Evolutionary conservation across 1,284 basidiomycete species (phyloP).

Genomic region (Psilocybe mexicana): DNA sequence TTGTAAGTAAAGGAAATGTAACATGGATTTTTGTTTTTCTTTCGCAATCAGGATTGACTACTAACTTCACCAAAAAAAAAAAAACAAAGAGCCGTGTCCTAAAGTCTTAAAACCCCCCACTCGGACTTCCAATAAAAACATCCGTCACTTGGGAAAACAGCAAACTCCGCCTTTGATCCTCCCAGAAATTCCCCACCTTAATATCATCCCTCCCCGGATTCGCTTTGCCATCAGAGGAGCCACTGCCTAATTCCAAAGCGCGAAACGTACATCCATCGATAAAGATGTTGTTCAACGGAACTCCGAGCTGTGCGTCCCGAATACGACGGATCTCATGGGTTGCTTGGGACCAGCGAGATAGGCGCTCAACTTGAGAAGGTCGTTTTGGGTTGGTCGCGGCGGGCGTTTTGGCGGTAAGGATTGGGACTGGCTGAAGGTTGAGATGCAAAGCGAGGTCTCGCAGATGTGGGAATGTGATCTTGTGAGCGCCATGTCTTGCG

Average conservation of each 20-base stretch:
- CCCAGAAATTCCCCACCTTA: conserved; percentile 9
- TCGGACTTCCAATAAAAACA: conserved; percentile 5
- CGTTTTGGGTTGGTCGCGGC: background rate
- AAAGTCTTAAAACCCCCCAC: background rate
- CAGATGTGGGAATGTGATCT: background rate
- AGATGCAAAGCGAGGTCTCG: background rate
- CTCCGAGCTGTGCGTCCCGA: no score
- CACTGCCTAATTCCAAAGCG: background rate
- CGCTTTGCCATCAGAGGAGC: no score
- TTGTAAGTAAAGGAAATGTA: no score
- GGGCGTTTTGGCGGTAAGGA: background rate
- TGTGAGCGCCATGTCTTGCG: conserved; percentile 15
- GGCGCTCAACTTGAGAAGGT: background rate
- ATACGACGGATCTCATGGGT: no score
- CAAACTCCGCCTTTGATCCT: conserved; percentile 6
- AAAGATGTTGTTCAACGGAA: conserved; percentile 4
- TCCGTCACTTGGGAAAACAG: conserved; percentile 6
- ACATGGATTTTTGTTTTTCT: no score
- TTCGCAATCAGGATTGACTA: no score
- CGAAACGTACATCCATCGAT: conserved; percentile 4
- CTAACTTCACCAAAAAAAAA: no score
- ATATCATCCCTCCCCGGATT: background rate
- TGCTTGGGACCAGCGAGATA: no score
- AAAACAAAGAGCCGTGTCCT: background rate
- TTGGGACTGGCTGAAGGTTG: background rate